A percentile compares a stretch with the other conserved stretches of the same genome.
Conservation (phyloP, 345 rosid species). For the Psidium friedrichsthalianum region DNA sequence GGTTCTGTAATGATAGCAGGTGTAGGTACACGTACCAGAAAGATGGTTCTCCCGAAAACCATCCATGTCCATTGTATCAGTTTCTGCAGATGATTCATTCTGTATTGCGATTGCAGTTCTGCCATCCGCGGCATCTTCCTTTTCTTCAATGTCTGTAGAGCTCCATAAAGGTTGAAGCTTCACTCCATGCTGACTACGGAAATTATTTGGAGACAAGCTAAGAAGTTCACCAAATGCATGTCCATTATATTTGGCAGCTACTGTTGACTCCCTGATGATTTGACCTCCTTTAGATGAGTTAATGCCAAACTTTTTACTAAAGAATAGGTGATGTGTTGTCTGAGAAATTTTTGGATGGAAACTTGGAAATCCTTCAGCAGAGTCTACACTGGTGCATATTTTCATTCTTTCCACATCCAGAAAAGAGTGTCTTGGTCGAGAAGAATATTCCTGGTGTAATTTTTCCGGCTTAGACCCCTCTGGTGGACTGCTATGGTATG, state of each 20-base stretch:
- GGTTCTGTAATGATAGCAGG: neutral
- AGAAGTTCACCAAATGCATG: conserved; percentile 28
- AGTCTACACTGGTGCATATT: conserved; percentile 30
- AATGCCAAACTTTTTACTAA: conserved; percentile 23
- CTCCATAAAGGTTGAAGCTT: conserved; percentile 46
- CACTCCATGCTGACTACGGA: conserved; percentile 28
- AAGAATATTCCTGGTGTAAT: conserved; percentile 6
- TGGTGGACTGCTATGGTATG: conserved; percentile 5
- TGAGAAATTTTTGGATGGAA: conserved; percentile 22
- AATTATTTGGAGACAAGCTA: conserved; percentile 32
- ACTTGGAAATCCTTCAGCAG: conserved; percentile 18
- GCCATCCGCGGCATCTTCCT: conserved; percentile 12
- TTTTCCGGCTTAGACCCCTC: conserved; percentile 4
- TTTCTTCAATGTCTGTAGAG: conserved; percentile 37
- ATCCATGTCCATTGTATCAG: conserved; percentile 67
- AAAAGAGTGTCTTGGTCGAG: conserved; percentile 13
- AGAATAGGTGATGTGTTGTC: conserved; percentile 21
- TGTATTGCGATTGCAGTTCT: conserved; percentile 12
- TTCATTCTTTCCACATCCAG: conserved; percentile 36
- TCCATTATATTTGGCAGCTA: conserved; percentile 31
- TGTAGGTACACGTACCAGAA: conserved; percentile 27
- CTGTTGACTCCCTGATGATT: conserved; percentile 21
- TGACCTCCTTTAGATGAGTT: conserved; percentile 28
- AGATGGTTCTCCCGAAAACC: conserved; percentile 16
- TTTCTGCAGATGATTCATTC: conserved; percentile 64